These are phyloP conservation scores for Dionaea muscipula DNA, from an alignment of 179 eudicot genomes.

Conservation along the genomic window DNA sequence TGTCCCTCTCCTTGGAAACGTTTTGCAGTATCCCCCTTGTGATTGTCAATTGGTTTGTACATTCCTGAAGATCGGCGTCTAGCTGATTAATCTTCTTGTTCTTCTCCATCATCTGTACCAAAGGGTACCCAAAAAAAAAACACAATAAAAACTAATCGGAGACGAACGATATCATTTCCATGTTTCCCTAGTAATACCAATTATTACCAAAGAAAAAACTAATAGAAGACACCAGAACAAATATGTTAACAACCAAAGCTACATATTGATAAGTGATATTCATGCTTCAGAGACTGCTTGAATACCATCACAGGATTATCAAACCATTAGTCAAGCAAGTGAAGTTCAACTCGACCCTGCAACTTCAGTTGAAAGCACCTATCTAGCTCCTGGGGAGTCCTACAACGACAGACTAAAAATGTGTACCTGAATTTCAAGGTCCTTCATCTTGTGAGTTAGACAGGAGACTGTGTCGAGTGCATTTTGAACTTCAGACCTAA, in stretches of 20 bases:
- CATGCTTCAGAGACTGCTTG: no score
- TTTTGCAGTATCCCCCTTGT: conserved; percentile 51
- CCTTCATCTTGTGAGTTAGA: conserved; percentile 68
- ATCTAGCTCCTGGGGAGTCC: not conserved
- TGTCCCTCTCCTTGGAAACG: conserved; percentile 68
- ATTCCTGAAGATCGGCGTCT: conserved; percentile 50
- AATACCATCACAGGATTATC: not conserved
- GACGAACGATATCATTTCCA: no score
- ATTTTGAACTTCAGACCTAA: conserved; percentile 70
- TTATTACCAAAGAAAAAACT: no score
- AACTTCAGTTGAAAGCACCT: not conserved
- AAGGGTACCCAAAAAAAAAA: not conserved
- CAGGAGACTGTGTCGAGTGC: conserved; percentile 61
- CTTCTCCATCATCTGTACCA: conserved; percentile 55
- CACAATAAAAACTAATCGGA: no score
- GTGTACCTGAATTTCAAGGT: conserved; percentile 66
- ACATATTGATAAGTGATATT: no score
- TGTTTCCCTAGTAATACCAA: no score
- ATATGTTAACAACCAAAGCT: no score
- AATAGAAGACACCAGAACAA: no score
- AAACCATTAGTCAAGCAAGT: not conserved
- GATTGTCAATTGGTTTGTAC: conserved; percentile 41
- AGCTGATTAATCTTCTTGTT: conserved; percentile 56
- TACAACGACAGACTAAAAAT: no score
- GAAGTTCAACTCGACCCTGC: no score